Evolutionary conservation across 805 yeast species (phyloP).

Genomic region (Barnettozyma californica): DNA sequence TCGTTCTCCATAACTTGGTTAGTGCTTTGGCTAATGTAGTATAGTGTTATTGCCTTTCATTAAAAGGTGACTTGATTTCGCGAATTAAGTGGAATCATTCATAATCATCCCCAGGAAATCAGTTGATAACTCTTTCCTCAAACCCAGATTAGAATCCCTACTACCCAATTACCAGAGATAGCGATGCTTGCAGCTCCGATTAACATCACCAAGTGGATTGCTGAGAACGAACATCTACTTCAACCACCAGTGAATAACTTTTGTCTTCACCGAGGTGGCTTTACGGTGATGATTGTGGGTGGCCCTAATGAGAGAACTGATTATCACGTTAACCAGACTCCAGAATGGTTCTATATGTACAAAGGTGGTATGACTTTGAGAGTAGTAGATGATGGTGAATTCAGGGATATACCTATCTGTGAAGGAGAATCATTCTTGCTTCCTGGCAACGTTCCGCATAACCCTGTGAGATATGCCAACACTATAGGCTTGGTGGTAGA

Average conservation of each 20-base stretch:
- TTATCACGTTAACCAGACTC: conserved; percentile 89
- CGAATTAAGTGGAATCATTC: background rate
- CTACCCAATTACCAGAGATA: background rate
- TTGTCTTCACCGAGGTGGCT: conserved; percentile 87
- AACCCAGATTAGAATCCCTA: background rate
- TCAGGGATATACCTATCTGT: conserved; percentile 65
- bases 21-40: background rate
- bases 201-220: conserved; percentile 75
- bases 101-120: background rate
- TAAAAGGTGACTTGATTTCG: background rate
- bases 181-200: conserved; percentile 53
- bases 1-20: conserved; percentile 8
- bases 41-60: background rate
- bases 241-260: conserved; percentile 92
- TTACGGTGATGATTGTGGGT: conserved; percentile 89
- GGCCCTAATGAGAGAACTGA: conserved; percentile 95
- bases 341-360: conserved; percentile 87
- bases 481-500: conserved; percentile 90
- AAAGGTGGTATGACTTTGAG: conserved; percentile 81
- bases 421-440: conserved; percentile 89
- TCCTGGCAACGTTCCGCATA: conserved; percentile 84
- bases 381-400: conserved; percentile 75
- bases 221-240: conserved; percentile 65
- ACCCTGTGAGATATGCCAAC: conserved; percentile 79
- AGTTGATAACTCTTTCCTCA: background rate